Evolutionary conservation across 768 basidiomycete species (phyloP).

Genomic region (Collybia mongolica): DNA sequence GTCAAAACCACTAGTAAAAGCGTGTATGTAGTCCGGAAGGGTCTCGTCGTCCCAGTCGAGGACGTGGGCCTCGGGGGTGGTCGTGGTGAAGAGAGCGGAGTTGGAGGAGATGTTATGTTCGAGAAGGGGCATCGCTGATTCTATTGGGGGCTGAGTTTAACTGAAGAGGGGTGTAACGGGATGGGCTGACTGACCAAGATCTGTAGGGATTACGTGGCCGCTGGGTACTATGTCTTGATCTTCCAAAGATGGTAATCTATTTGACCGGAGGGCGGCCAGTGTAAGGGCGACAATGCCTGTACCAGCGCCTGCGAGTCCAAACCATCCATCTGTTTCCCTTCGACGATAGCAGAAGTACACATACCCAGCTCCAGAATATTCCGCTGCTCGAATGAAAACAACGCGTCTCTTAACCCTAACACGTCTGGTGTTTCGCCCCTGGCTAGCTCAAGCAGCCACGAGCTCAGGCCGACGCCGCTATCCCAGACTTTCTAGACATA

Average conservation of each 20-base stretch:
- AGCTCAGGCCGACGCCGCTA: conserved; percentile 82
- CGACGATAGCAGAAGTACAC: conserved; percentile 12
- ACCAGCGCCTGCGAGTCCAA: conserved; percentile 62
- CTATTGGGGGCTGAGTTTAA: conserved; percentile 33
- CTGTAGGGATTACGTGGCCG: conserved; percentile 58
- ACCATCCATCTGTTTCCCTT: conserved; percentile 1
- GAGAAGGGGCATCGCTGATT: conserved; percentile 78
- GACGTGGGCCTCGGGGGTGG: conserved; percentile 31
- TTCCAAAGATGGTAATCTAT: conserved; percentile 9
- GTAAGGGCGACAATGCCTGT: conserved; percentile 79
- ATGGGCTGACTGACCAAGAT: conserved; percentile 57
- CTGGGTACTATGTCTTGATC: conserved; percentile 7
- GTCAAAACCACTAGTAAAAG: conserved; percentile 44
- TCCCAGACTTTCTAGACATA: conserved; percentile 90
- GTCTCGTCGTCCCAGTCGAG: conserved; percentile 78
- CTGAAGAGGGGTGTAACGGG: neutral
- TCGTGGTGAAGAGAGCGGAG: conserved; percentile 27
- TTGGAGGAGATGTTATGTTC: conserved; percentile 64
- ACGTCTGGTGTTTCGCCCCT: conserved; percentile 13
- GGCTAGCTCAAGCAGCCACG: conserved; percentile 60
- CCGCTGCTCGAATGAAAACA: conserved; percentile 39
- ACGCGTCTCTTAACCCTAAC: conserved; percentile 23
- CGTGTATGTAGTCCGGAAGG: conserved; percentile 44
- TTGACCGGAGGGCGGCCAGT: conserved; percentile 55
- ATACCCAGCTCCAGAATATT: conserved; percentile 72